These are phyloP conservation scores for Erythrobasidium hasegawianum DNA, from an alignment of 1,284 basidiomycete species.

Conservation along the genomic window DNA sequence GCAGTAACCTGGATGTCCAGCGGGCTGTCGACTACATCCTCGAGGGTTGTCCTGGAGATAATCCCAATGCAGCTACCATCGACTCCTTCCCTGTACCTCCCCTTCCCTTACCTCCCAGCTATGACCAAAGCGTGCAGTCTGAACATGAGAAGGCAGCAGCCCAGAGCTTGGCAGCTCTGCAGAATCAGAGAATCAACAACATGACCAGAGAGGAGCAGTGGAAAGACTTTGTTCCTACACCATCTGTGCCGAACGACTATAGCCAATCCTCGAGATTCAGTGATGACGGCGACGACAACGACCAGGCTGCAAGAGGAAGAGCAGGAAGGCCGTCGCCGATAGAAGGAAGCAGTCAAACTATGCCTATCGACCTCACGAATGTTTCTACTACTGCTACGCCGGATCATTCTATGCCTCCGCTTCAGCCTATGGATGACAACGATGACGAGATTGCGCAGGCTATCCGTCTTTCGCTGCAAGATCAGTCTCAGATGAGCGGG, in stretches of 20 bases:
- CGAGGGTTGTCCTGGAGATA: slow-evolving; percentile 20
- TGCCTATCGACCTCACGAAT: neutral
- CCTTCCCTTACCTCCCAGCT: neutral
- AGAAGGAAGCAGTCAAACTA: neutral
- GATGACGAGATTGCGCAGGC: slow-evolving; percentile 19
- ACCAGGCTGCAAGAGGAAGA: neutral
- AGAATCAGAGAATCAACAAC: neutral
- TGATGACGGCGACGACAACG: neutral
- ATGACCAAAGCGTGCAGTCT: neutral
- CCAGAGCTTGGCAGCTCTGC: neutral
- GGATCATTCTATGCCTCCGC: neutral
- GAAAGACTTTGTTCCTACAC: neutral
- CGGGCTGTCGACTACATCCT: slow-evolving; percentile 21
- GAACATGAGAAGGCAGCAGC: neutral
- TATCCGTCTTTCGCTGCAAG: slow-evolving; percentile 16
- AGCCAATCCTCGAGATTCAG: no score
- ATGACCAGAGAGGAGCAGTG: slow-evolving; percentile 2
- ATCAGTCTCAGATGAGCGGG: neutral
- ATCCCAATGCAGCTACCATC: neutral
- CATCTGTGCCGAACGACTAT: neutral
- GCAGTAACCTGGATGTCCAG: neutral
- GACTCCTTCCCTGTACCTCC: no score
- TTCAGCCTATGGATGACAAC: neutral
- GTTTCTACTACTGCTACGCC: neutral
- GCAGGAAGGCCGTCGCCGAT: slow-evolving; percentile 10